Evolutionary conservation across 2,329 filamentous ascomycete species (phyloP).

Genomic region (Aspergillus niger): DNA sequence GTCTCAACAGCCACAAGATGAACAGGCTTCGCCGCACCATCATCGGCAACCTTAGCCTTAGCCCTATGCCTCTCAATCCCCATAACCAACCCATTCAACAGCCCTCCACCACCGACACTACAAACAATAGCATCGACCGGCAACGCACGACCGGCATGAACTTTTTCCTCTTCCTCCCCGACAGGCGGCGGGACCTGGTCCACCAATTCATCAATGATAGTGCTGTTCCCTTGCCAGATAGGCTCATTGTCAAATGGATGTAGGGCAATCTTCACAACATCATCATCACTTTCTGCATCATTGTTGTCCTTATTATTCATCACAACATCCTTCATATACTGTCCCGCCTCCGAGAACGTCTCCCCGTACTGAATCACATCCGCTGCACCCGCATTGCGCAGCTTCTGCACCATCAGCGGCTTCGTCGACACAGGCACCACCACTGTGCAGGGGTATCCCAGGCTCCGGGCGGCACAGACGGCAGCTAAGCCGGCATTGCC

Average conservation of each 20-base stretch:
- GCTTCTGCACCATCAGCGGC: slow-evolving; percentile 69
- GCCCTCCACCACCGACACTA: slow-evolving; percentile 76
- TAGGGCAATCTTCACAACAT: slow-evolving; percentile 44
- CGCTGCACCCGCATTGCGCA: slow-evolving; percentile 65
- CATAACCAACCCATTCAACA: slow-evolving; percentile 74
- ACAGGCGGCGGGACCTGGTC: slow-evolving; percentile 40
- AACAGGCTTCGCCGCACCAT: slow-evolving; percentile 31
- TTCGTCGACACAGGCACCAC: slow-evolving; percentile 70
- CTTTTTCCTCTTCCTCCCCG: slow-evolving; percentile 33
- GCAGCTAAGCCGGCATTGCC: slow-evolving; percentile 85
- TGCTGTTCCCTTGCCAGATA: slow-evolving; percentile 51
- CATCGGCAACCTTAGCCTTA: not conserved
- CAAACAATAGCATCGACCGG: slow-evolving; percentile 72
- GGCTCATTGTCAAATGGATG: slow-evolving; percentile 50
- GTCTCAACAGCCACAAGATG: slow-evolving; percentile 76
- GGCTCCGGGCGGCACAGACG: slow-evolving; percentile 67
- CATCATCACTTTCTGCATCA: slow-evolving; percentile 25
- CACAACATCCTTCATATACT: slow-evolving; percentile 60
- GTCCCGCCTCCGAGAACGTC: slow-evolving; percentile 70
- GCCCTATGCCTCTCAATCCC: slow-evolving; percentile 58
- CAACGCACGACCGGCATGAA: slow-evolving; percentile 33
- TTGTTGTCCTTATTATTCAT: slow-evolving; percentile 32
- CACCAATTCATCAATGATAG: slow-evolving; percentile 48
- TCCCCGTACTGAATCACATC: slow-evolving; percentile 69
- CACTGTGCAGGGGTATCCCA: slow-evolving; percentile 70